Percentiles rank a stretch among this genome's conserved stretches.
These are phyloP conservation scores for Suillus fuscotomentosus DNA, from an alignment of 768 basidiomycete species.

Conservation along the genomic window DNA sequence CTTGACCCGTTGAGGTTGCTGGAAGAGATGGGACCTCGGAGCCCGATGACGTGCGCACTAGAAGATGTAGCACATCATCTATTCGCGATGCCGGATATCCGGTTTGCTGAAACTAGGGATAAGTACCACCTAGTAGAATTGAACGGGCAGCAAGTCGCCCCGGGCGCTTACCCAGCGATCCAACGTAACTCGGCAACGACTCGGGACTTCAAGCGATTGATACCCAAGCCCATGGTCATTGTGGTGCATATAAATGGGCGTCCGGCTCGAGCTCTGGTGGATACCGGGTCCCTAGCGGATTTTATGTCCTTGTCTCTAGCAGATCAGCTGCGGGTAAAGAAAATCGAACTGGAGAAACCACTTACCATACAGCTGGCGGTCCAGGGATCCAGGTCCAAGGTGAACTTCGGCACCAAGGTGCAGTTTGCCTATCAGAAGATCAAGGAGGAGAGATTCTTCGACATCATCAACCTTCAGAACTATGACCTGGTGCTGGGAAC, in stretches of 20 bases:
- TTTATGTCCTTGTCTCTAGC: slow-evolving; percentile 28
- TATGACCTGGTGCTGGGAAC: slow-evolving; percentile 41
- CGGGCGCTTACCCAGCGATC: not conserved
- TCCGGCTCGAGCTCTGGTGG: slow-evolving; percentile 17
- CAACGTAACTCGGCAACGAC: slow-evolving; percentile 14
- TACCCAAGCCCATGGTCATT: slow-evolving; percentile 11
- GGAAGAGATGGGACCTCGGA: accelerated
- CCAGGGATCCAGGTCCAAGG: slow-evolving; percentile 25
- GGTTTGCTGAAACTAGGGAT: not conserved
- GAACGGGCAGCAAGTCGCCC: not conserved
- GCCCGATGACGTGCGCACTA: not conserved
- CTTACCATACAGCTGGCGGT: slow-evolving; percentile 29
- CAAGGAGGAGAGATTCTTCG: slow-evolving; percentile 22
- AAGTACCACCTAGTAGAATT: not conserved
- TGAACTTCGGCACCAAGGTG: slow-evolving; percentile 17
- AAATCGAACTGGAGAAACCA: slow-evolving; percentile 18
- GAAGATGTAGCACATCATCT: not conserved
- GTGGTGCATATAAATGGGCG: slow-evolving; percentile 16
- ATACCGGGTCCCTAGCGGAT: slow-evolving; percentile 28
- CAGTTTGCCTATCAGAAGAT: slow-evolving; percentile 9
- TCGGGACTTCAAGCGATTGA: slow-evolving; percentile 10
- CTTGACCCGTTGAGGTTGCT: not conserved
- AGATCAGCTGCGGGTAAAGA: slow-evolving; percentile 23
- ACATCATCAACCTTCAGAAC: slow-evolving; percentile 9
- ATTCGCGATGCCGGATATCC: not conserved